A percentile compares a stretch with the other conserved stretches of the same genome.
These are phyloP conservation scores for Chaetoceros tenuissimus DNA, from an alignment of 108 stramenopile species.

Conservation along the genomic window DNA sequence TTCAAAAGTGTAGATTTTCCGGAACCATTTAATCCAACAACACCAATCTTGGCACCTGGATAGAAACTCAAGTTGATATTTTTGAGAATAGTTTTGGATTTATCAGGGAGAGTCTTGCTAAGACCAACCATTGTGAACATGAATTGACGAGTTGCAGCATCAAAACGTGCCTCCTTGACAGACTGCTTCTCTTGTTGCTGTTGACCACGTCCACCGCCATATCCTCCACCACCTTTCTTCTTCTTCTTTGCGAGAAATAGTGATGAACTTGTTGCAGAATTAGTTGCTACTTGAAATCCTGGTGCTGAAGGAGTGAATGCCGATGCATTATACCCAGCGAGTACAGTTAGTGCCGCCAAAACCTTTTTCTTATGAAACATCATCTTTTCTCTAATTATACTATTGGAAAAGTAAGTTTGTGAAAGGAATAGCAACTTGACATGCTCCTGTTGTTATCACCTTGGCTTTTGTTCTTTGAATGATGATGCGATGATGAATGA, in stretches of 20 bases:
- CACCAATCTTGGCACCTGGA: conserved; percentile 88
- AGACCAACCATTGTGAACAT: conserved; percentile 80
- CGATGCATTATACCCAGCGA: too few species aligned
- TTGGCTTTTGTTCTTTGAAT: too few species aligned
- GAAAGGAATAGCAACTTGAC: too few species aligned
- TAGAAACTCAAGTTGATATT: conserved; percentile 82
- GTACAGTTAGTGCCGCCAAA: too few species aligned
- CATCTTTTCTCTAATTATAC: too few species aligned
- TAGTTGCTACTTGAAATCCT: neutral
- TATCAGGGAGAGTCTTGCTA: conserved; percentile 77
- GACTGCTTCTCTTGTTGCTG: conserved; percentile 69
- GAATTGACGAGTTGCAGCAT: conserved; percentile 82
- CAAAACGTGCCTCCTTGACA: conserved; percentile 74
- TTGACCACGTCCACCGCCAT: conserved; percentile 22
- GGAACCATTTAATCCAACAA: conserved; percentile 85
- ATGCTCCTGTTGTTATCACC: too few species aligned
- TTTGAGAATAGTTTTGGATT: conserved; percentile 78
- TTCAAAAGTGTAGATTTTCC: conserved; percentile 87
- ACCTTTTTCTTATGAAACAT: too few species aligned
- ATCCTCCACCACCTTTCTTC: conserved; percentile 14
- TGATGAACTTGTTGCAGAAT: neutral
- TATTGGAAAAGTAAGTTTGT: too few species aligned
- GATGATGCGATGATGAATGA: too few species aligned
- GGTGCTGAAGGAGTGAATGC: too few species aligned
- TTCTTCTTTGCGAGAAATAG: conserved; percentile 18